Conservation (phyloP, 169 alveolate species). For the Toxoplasma gondii region DNA sequence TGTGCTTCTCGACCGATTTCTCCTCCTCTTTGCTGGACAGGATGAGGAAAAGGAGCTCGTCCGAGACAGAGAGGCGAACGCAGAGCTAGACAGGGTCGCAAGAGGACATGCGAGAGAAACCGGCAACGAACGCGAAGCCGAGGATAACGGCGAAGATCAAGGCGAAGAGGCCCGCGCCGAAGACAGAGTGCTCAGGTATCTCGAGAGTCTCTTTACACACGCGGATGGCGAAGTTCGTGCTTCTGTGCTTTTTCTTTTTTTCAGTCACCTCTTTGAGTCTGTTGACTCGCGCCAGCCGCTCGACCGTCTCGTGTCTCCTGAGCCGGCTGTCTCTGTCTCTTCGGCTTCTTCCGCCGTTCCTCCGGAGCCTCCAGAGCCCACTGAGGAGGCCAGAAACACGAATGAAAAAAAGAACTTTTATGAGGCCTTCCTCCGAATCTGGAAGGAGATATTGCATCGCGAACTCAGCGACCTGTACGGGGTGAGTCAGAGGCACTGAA, state of each 20-base stretch:
- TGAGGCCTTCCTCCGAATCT: conserved; percentile 2
- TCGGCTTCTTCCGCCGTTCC: not conserved
- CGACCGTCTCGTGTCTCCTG: not conserved
- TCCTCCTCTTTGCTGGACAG: not conserved
- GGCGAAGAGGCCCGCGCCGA: not conserved
- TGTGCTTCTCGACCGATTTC: not conserved
- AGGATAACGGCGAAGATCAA: not conserved
- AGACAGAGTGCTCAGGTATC: not conserved
- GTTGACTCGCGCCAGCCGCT: not conserved
- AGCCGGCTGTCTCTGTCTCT: not conserved
- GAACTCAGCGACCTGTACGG: conserved; percentile 6
- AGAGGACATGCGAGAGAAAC: not conserved
- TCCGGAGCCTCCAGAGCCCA: not conserved
- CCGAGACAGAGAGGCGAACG: too few relatives aligned
- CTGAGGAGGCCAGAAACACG: not conserved
- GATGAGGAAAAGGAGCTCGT: not conserved
- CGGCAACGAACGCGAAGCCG: not conserved
- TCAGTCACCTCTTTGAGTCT: not conserved
- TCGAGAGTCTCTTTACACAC: conserved; percentile 8
- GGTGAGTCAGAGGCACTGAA: not conserved
- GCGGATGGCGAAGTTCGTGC: conserved; percentile 10
- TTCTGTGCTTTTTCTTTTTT: not conserved
- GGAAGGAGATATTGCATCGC: not conserved
- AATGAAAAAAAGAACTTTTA: not conserved
- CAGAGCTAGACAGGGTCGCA: not conserved